Evolutionary conservation across 805 yeast species (phyloP), one percentile per base, ranked within the genome.

Genomic region (Candida verbasci): DNA sequence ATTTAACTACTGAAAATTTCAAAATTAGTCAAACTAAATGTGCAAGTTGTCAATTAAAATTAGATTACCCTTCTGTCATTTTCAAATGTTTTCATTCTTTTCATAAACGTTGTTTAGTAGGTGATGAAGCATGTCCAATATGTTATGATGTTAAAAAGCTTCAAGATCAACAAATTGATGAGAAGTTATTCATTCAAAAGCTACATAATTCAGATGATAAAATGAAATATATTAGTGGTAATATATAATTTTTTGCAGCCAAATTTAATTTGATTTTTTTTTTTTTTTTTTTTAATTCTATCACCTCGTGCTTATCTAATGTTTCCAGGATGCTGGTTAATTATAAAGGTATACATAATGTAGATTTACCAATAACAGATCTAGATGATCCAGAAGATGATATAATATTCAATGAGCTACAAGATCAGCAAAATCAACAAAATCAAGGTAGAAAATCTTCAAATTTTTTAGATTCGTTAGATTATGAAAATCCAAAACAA

Each of bases 51-150:
- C 65, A 73, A 8, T 62, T 72, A 29, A 70, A 74, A 9, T 60
- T 91, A 15, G 94, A 86, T 40, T 68, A 80, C 28, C 97, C 97
- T 0, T 72, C 82, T 2, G 75, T 85, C 1, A 94, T 86, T 49
- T 93, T 91, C 64, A 75, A 78, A 44, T 93, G 98, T 62, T 71
- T 72, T 21, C 98, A 93, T 51, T 78, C 93, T 3, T 88, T 77
- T 52, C 97, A 93, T 52, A 85, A 82, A 47, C 67, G 82, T 29
- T 93, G 98, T 53, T 58, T 87, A 17, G 69, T 68, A 7, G 17
- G 17, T 12, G 17, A n/a, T 12, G 28, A 31, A 14, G 24, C 11
- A 3, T 31, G 34, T 24, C 34, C 34, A 16, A 23, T 31, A 9
- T 31, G 34, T 17, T 31, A 23, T 17, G 34, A 31, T 31, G 3